Evolutionary conservation across 768 basidiomycete genomes (phyloP).

Genomic region (Rhodotorula sphaerocarpa): DNA sequence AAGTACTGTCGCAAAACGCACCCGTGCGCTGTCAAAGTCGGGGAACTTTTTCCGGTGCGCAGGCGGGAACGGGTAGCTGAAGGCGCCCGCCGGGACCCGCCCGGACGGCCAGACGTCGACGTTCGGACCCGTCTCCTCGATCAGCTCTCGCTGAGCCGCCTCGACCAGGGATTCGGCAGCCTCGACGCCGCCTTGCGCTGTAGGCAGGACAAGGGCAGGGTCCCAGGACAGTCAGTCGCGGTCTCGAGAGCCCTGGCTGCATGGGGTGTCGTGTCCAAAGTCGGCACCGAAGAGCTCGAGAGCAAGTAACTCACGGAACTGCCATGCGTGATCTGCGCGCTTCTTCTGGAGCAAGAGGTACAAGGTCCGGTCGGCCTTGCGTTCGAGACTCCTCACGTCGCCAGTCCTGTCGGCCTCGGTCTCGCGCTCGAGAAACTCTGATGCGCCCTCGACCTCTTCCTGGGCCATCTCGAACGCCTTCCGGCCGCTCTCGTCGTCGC

Average conservation of each 20-base stretch:
- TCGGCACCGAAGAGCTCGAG: neutral
- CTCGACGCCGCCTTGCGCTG: conserved; percentile 38
- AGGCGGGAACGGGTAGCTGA: conserved; percentile 50
- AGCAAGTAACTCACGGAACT: conserved; percentile 35
- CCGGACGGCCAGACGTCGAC: conserved; percentile 96
- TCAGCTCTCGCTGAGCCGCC: conserved; percentile 67
- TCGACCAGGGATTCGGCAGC: conserved; percentile 42
- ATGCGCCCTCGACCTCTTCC: conserved; percentile 54
- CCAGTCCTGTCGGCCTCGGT: conserved; percentile 56
- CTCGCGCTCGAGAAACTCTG: conserved; percentile 8
- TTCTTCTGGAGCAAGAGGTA: conserved; percentile 68
- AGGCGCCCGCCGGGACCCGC: conserved; percentile 73
- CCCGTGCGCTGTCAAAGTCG: conserved; percentile 21
- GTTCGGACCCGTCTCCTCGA: conserved; percentile 61
- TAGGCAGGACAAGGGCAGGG: neutral
- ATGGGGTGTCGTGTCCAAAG: neutral
- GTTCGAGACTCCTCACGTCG: conserved; percentile 67
- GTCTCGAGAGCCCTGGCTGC: no score
- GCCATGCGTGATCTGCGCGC: conserved; percentile 56
- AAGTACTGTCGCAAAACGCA: conserved; percentile 1
- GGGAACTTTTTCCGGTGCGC: conserved; percentile 20
- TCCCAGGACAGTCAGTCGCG: no score
- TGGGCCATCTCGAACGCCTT: conserved; percentile 44
- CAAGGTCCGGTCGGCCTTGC: conserved; percentile 73
- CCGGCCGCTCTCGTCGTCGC: conserved; percentile 48